A percentile compares a stretch with the other conserved stretches of the same genome.
Evolutionary conservation across 768 basidiomycete species (phyloP).

Genomic region (Daedaleopsis nitida): DNA sequence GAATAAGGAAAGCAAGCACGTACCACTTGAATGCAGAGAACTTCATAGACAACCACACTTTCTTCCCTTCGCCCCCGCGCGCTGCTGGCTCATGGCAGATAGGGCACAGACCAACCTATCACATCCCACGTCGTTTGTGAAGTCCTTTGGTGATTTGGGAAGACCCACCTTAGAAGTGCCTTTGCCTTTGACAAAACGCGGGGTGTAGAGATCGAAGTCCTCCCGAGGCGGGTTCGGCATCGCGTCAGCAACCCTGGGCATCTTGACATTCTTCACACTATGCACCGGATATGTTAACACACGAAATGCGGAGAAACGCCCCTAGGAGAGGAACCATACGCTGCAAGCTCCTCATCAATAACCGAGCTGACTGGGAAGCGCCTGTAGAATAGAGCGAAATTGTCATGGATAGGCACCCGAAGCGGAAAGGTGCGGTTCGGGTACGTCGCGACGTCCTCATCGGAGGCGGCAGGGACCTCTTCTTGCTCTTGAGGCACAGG

Average conservation of each 20-base stretch:
- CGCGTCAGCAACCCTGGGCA: conserved; percentile 37
- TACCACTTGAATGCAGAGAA: conserved; percentile 84
- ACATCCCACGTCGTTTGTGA: neutral
- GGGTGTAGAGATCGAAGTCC: conserved; percentile 73
- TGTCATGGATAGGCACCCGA: conserved; percentile 44
- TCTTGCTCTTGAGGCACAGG: neutral
- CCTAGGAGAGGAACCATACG: conserved; percentile 36
- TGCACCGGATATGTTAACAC: neutral
- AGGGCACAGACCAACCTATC: conserved; percentile 66
- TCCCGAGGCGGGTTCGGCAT: conserved; percentile 61
- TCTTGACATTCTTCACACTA: neutral
- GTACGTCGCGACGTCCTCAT: conserved; percentile 19
- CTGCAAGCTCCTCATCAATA: conserved; percentile 40
- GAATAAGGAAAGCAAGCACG: conserved; percentile 21
- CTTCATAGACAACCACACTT: conserved; percentile 76
- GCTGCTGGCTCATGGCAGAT: conserved; percentile 63
- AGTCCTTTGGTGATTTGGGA: neutral
- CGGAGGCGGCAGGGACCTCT: neutral
- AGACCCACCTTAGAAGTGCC: conserved; percentile 56
- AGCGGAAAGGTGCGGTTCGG: conserved; percentile 55
- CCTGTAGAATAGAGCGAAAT: conserved; percentile 67
- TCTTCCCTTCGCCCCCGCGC: conserved; percentile 66
- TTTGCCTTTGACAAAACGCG: conserved; percentile 72
- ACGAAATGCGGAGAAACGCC: neutral
- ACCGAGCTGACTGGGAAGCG: conserved; percentile 69